phyloP scores from a whole-genome alignment of 169 alveolate species.

The Cystoisospora suis region DNA sequence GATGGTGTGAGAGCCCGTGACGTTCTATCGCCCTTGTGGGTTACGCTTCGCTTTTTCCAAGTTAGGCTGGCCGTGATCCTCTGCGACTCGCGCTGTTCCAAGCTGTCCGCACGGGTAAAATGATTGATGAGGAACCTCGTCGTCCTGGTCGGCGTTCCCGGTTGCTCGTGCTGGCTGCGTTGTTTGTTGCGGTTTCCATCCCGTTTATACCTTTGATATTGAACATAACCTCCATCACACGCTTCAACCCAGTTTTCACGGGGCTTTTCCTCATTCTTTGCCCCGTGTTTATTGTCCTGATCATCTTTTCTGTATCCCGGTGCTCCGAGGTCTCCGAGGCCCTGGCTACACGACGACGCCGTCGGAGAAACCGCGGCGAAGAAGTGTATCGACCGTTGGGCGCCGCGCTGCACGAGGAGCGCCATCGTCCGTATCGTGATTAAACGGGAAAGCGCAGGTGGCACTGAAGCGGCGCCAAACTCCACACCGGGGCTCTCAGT shows the following conservation, averaged over 20 bases:
- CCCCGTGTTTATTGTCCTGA: not conserved
- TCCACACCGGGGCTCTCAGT: too few species aligned
- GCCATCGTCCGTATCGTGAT: not conserved
- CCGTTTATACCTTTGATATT: not conserved
- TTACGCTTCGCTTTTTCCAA: too few species aligned
- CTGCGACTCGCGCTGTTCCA: too few species aligned
- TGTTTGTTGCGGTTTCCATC: not conserved
- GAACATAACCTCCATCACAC: not conserved
- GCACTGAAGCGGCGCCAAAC: not conserved
- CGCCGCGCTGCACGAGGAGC: not conserved
- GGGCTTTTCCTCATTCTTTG: not conserved
- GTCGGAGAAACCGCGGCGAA: not conserved
- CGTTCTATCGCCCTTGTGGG: too few species aligned
- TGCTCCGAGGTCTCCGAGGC: constrained; percentile 10
- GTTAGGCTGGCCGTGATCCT: too few species aligned
- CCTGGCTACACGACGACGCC: not conserved
- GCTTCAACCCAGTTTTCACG: constrained; percentile 6
- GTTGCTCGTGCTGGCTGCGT: not conserved
- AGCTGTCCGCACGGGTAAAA: not conserved
- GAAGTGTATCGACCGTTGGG: not conserved
- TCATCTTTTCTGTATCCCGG: constrained; percentile 11
- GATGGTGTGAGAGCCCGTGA: too few species aligned
- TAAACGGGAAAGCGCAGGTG: not conserved
- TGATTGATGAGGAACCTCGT: not conserved
- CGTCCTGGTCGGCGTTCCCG: constrained; percentile 23